These are phyloP conservation scores for Climacium dendroides DNA, from an alignment of 225 moss, liverwort and hornwort species.

Conservation along the genomic window DNA sequence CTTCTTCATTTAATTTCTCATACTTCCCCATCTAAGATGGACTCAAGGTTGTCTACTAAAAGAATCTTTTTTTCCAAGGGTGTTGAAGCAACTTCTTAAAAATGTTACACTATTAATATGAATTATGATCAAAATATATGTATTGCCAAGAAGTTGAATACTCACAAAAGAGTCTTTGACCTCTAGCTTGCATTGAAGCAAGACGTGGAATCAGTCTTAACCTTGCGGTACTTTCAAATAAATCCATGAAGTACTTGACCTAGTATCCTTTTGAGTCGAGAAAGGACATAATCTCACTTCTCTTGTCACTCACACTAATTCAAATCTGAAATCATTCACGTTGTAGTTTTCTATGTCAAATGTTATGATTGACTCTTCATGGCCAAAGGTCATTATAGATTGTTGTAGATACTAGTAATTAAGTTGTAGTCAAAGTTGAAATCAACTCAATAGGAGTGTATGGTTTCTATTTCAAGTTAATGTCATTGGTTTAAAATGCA, in stretches of 20 bases:
- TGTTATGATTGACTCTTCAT: not conserved
- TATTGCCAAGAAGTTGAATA: not conserved
- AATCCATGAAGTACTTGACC: not conserved
- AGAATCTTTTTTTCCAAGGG: too few relatives aligned
- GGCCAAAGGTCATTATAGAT: not conserved
- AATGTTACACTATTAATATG: too few relatives aligned
- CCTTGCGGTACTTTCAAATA: not conserved
- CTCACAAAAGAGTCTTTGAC: not conserved
- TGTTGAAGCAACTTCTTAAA: not conserved
- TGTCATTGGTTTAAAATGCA: not conserved
- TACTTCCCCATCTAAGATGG: rapidly evolving
- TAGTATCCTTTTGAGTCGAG: not conserved
- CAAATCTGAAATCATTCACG: not conserved
- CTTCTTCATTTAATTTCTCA: not conserved
- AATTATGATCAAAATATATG: not conserved
- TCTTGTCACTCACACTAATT: not conserved
- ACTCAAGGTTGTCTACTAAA: not conserved
- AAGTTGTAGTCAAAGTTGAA: not conserved
- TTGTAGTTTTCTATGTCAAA: not conserved
- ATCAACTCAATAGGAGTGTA: too few relatives aligned
- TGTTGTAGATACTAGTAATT: rapidly evolving
- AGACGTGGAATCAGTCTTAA: not conserved
- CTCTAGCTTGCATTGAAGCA: not conserved
- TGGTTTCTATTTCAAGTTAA: not conserved
- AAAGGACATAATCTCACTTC: not conserved